phyloP scores from a whole-genome alignment of 345 rosid species.

The Melaleuca alternifolia region DNA sequence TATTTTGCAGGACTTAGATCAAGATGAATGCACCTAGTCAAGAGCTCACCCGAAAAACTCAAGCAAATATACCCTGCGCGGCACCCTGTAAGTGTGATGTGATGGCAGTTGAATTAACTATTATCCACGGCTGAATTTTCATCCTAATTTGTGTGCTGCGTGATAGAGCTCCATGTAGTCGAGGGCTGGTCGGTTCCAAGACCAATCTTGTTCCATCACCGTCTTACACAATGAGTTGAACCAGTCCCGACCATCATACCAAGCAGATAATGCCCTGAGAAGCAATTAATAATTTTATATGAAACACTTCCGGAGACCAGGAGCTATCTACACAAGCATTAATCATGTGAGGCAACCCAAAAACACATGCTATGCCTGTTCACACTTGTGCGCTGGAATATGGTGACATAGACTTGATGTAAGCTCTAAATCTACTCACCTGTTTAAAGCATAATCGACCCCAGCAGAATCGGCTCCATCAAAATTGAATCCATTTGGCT shows the following conservation, averaged over 20 bases:
- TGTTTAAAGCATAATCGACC: conserved; percentile 73
- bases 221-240: conserved; percentile 56
- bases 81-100: background rate
- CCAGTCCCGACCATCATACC: conserved; percentile 74
- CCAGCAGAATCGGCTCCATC: conserved; percentile 83
- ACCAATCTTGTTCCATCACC: conserved; percentile 99
- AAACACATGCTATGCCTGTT: background rate
- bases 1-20: background rate
- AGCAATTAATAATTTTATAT: background rate
- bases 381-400: background rate
- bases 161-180: conserved; percentile 95
- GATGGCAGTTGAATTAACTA: background rate
- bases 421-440: conserved; percentile 29
- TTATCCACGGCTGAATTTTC: background rate
- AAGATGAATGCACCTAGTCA: background rate
- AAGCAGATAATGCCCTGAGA: conserved; percentile 72
- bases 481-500: conserved; percentile 87
- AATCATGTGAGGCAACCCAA: background rate
- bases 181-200: conserved; percentile 96
- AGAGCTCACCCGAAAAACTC: background rate
- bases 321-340: background rate
- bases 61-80: background rate
- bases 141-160: conserved; percentile 51
- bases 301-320: background rate
- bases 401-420: background rate